Evolutionary conservation across 305 asterid species (phyloP), one percentile per base, ranked within the genome.

Genomic region (Plantago coronopus): DNA sequence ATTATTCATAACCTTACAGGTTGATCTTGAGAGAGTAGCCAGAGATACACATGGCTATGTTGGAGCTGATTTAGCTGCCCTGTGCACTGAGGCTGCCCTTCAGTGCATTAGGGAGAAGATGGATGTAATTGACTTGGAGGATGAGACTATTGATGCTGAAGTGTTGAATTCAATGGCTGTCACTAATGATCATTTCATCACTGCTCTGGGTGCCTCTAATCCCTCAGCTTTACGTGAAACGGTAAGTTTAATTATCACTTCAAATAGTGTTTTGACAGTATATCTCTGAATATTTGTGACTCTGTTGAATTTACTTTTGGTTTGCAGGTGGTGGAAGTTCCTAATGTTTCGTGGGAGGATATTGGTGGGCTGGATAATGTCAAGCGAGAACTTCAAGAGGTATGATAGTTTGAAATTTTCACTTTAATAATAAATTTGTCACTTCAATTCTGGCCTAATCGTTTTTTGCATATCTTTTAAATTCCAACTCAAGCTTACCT

Each of bases 341-440:
- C 86, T 46, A 75, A 81, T 23, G 81, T 74, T 19, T 69, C 78
- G 4, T 78, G 83, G 86, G 68, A 66, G 7, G 86, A 81, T 54
- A 81, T 81, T 31, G 86, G 86, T 4, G 86, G 86, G 3, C 69
- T 81, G 68, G 83, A 78, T 19, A 78, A 71, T 42, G 76, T 81
- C 74, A 81, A 81, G 57, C 75, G 82, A 12, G 84, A 81, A 68
- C 87, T 81, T 61, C 84, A 81, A 71, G 87, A 81, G 84, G 84
- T 81, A 69, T 29, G 45, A 47, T 20, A 29, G 51, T 0, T 15
- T 9, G 16, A 48, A 3, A 48, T 18, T 18, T 18, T 3, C 18
- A 21, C 25, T 23, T 13, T 48, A 19, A 0, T 9, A 5, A 8
- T 50, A 51, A 22, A 1, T 21, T 51, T 3, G 40, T 6, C 9